phyloP scores from a whole-genome alignment of 176 grass and related monocot species.

The Miscanthus lutarioriparius region DNA sequence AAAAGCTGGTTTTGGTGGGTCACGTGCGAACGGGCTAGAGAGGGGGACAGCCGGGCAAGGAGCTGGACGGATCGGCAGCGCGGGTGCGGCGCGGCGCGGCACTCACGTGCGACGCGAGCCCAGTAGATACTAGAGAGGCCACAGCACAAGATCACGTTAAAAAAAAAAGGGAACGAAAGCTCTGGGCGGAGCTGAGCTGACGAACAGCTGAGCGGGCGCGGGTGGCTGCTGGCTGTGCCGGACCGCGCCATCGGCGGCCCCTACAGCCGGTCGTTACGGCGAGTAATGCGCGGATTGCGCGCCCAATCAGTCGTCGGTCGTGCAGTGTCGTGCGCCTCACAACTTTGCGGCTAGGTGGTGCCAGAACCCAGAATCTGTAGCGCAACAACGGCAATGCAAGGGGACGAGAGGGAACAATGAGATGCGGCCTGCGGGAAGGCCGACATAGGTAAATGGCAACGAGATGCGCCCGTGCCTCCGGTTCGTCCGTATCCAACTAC shows the following conservation, averaged over 20 bases:
- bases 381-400: background rate
- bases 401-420: background rate
- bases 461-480: background rate
- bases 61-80: conserved; percentile 2
- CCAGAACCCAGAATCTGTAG: background rate
- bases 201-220: background rate
- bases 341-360: background rate
- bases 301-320: background rate
- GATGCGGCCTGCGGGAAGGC: background rate
- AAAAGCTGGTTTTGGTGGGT: background rate
- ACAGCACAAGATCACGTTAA: background rate
- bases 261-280: conserved; percentile 17
- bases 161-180: background rate
- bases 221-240: background rate
- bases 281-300: background rate
- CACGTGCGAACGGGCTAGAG: conserved; percentile 19
- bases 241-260: background rate
- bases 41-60: background rate
- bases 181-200: background rate
- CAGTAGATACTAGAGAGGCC: no score
- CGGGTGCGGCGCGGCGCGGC: no score
- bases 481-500: background rate
- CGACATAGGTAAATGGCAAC: background rate
- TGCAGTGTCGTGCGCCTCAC: conserved; percentile 28
- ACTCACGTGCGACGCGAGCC: background rate